These are phyloP conservation scores for Globisporangium irregulare DNA, from an alignment of 352 stramenopile species.

Conservation along the genomic window DNA sequence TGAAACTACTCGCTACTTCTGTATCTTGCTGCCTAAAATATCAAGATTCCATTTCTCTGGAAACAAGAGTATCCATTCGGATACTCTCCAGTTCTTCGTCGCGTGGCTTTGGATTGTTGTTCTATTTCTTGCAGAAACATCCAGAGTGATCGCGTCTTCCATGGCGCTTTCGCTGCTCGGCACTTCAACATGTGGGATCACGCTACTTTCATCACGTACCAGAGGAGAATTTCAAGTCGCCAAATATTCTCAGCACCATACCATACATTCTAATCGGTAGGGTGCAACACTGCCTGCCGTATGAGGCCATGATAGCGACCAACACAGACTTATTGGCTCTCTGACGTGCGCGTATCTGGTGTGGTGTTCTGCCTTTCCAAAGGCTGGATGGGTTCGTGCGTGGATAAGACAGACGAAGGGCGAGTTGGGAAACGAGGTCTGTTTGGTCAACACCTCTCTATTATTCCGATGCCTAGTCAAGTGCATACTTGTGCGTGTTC, in stretches of 20 bases:
- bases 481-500: neutral
- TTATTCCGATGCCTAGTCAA: neutral
- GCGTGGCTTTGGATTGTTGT: neutral
- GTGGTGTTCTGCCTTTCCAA: neutral
- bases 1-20: too few species aligned
- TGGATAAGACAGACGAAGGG: neutral
- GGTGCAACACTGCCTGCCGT: too few species aligned
- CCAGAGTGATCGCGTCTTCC: neutral
- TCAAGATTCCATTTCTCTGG: too few species aligned
- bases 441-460: neutral
- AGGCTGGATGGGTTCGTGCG: neutral
- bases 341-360: neutral
- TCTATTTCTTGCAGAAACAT: neutral
- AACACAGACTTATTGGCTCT: neutral
- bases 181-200: neutral
- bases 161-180: neutral
- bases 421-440: neutral
- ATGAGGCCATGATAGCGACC: too few species aligned
- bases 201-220: neutral
- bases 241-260: too few species aligned
- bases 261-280: too few species aligned
- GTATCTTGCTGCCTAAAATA: too few species aligned
- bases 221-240: neutral
- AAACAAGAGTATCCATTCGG: too few species aligned
- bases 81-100: neutral